phyloP scores from a whole-genome alignment of 257 asterid genomes.

The Handroanthus guayacan region DNA sequence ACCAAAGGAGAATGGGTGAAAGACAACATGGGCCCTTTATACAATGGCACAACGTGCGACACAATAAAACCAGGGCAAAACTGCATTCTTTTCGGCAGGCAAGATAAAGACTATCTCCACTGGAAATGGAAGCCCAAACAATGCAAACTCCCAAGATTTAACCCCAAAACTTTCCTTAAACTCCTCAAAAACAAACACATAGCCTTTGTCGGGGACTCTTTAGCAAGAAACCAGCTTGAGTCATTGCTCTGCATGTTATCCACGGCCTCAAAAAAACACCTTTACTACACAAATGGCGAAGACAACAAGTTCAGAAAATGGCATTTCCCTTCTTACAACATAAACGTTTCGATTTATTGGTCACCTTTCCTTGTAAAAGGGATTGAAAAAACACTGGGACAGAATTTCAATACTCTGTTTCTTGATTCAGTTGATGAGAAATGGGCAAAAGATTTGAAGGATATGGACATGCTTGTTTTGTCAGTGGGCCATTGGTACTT shows the following conservation, averaged over 20 bases:
- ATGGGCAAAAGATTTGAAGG: conserved; percentile 63
- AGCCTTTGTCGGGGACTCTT: conserved; percentile 87
- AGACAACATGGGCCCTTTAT: conserved; percentile 51
- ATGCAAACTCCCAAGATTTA: conserved; percentile 74
- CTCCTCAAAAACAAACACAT: conserved; percentile 60
- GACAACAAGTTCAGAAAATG: conserved; percentile 75
- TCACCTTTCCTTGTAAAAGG: conserved; percentile 86
- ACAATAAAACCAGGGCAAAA: conserved; percentile 75
- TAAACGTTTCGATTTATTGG: conserved; percentile 73
- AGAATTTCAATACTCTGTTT: conserved; percentile 49
- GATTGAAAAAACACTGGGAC: conserved; percentile 47
- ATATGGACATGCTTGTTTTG: conserved; percentile 57
- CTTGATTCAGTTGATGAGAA: conserved; percentile 64
- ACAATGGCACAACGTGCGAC: conserved; percentile 70
- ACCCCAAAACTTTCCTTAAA: conserved; percentile 60
- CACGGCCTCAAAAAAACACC: conserved; percentile 55
- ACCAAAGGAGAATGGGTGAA: conserved; percentile 68
- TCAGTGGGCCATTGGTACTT: conserved; percentile 83
- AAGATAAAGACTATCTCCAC: conserved; percentile 62
- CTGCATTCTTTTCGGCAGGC: conserved; percentile 71
- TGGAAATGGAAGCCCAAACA: conserved; percentile 77
- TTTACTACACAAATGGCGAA: conserved; percentile 53
- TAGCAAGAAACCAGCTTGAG: conserved; percentile 86
- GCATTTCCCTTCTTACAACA: conserved; percentile 52
- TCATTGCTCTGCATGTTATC: conserved; percentile 72